Evolutionary conservation across 345 rosid species (phyloP).

Genomic region (Citrus medica): DNA sequence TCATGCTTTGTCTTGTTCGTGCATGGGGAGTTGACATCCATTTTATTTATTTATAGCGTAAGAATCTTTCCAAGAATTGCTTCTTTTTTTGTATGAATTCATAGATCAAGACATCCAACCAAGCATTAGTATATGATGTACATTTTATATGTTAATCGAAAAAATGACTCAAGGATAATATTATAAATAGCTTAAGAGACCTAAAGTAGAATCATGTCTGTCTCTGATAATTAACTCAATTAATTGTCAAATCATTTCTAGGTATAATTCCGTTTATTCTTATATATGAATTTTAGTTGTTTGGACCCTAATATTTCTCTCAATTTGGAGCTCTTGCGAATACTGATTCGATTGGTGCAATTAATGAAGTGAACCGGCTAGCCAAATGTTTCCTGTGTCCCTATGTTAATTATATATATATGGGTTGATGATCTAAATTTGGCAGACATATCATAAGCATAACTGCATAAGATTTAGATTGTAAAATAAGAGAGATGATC

Average conservation of each 20-base stretch:
- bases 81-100: conserved; percentile 7
- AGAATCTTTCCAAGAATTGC: conserved; percentile 39
- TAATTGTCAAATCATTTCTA: conserved; percentile 6
- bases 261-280: conserved; percentile 12
- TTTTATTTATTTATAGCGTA: conserved; percentile 15
- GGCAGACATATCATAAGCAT: neutral
- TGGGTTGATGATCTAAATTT: conserved; percentile 1
- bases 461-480: neutral
- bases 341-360: conserved; percentile 6
- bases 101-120: conserved; percentile 26
- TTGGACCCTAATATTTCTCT: conserved; percentile 6
- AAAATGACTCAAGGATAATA: neutral
- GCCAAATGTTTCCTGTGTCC: conserved; percentile 13
- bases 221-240: conserved; percentile 12
- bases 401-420: neutral
- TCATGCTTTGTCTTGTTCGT: conserved; percentile 24
- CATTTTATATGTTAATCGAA: neutral
- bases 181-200: neutral
- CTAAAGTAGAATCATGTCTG: conserved; percentile 26
- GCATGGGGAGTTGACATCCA: conserved; percentile 42
- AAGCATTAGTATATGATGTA: neutral
- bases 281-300: neutral
- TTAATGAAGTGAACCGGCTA: conserved; percentile 19
- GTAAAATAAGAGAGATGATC: neutral
- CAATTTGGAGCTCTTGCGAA: conserved; percentile 13